Base-by-base conservation (phyloP, 768 basidiomycete genomes). In the Termitomyces sp. region DNA sequence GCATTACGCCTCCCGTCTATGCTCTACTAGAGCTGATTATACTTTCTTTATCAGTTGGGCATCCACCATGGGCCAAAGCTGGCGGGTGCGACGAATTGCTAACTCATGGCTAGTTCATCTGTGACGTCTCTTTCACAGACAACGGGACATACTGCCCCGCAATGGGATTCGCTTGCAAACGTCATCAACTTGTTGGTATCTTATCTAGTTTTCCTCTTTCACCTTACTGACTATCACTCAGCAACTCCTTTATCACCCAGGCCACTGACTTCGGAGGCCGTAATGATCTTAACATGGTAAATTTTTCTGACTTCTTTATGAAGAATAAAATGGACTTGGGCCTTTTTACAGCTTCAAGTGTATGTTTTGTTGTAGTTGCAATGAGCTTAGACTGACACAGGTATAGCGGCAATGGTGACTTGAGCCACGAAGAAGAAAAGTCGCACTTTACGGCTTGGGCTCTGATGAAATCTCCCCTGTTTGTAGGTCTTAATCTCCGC, bases 401-500 rank as follows among this genome's bases (percentile, higher is more conserved):
- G 8, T 42, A 2, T 63, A 86, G 85, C 28, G 88, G 88, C n/a
- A 90, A 90, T 65, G 87, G 86, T 12, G 78, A 79, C 35, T 68
- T 89, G 22, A 80, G 84, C 0, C 81, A 75, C 67, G 87, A 89
- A 4, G 88, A 89, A 71, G 70, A 80, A 9, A 88, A 89, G 71
- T 82, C 86, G 1, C 88, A 90, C 67, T 89, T 88, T 69, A 88
- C 86, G 0, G 86, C 86, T 4, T 90, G 88, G 88, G 87, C 87
- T 16, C 71, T 90, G 46, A 82, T 87, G 84, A 88, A 87, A 66
- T 76, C 74, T 0, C 87, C 88, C 3, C 78, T 90, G 32, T 69
- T 89, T 60, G 76, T 78, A 33, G 39, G 71, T 69, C 5, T 9
- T 42, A n/a, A 24, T 12, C 49, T 45, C 36, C 52, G 18, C 12